Conservation (phyloP, 2,329 filamentous ascomycete species). For the Sclerotinia minor region DNA sequence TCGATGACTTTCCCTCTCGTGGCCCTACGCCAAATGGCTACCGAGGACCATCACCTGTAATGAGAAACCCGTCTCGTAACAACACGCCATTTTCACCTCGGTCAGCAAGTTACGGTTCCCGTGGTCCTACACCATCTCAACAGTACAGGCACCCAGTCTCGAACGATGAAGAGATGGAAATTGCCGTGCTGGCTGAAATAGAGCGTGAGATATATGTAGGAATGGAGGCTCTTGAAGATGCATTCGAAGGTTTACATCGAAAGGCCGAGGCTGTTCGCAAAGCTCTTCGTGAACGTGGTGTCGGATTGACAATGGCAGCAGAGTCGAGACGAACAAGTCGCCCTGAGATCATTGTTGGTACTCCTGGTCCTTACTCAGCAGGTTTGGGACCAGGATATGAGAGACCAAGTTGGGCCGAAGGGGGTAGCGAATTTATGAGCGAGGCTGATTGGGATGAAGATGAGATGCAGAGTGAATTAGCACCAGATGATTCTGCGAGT, state of each 20-base stretch:
- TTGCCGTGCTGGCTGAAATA: constrained; percentile 84
- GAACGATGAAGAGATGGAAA: constrained; percentile 90
- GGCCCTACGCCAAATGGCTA: constrained; percentile 55
- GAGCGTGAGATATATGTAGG: constrained; percentile 90
- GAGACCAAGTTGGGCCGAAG: constrained; percentile 37
- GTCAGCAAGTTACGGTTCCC: constrained; percentile 45
- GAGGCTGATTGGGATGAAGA: constrained; percentile 44
- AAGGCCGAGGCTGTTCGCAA: constrained; percentile 79
- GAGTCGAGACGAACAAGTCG: constrained; percentile 36
- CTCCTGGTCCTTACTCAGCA: constrained; percentile 43
- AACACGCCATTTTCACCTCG: constrained; percentile 40
- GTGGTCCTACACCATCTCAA: constrained; percentile 59
- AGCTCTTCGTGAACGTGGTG: constrained; percentile 76
- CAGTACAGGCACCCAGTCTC: constrained; percentile 64
- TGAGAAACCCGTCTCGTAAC: constrained; percentile 36
- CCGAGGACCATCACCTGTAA: constrained; percentile 39
- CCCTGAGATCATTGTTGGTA: constrained; percentile 45
- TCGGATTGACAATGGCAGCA: constrained; percentile 57
- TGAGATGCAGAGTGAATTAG: constrained; percentile 60
- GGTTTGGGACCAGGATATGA: constrained; percentile 41
- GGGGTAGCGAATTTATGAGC: constrained; percentile 50
- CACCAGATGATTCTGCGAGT: constrained; percentile 77
- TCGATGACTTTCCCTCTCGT: constrained; percentile 49
- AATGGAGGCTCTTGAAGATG: constrained; percentile 93
- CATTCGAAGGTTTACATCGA: constrained; percentile 86